These are phyloP conservation scores for Naganishia randhawae DNA, from an alignment of 768 basidiomycete species.

Conservation along the genomic window DNA sequence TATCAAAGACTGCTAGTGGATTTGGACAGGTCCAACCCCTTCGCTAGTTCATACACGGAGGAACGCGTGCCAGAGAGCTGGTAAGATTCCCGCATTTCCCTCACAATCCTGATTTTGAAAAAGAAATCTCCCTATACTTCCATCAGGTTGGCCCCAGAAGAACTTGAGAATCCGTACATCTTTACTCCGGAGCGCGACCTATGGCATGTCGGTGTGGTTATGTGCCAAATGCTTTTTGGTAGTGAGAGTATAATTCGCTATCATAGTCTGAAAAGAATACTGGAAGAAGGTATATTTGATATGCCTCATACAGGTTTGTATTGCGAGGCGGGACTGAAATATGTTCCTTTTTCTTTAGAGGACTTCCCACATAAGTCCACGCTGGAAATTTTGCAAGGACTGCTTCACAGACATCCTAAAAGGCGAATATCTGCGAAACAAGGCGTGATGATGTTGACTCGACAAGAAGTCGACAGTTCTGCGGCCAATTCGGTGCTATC, in stretches of 20 bases:
- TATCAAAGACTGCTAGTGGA: slow-evolving; percentile 73
- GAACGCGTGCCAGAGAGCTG: slow-evolving; percentile 54
- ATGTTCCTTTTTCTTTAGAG: slow-evolving; percentile 30
- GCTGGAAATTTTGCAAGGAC: slow-evolving; percentile 37
- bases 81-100: slow-evolving; percentile 48
- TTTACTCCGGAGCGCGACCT: slow-evolving; percentile 78
- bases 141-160: slow-evolving; percentile 70
- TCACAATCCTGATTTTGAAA: slow-evolving; percentile 21
- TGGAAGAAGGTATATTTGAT: slow-evolving; percentile 42
- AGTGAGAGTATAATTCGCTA: slow-evolving; percentile 60
- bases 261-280: slow-evolving; percentile 40
- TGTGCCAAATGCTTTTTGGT: slow-evolving; percentile 83
- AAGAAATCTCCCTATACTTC: neutral
- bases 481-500: slow-evolving; percentile 2
- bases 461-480: slow-evolving; percentile 4
- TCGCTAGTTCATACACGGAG: slow-evolving; percentile 51
- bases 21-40: slow-evolving; percentile 77
- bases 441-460: slow-evolving; percentile 30
- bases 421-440: slow-evolving; percentile 43
- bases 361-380: slow-evolving; percentile 31
- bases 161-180: slow-evolving; percentile 68
- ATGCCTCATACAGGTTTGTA: neutral
- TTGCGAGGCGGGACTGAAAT: slow-evolving; percentile 18
- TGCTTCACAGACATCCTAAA: slow-evolving; percentile 39
- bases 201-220: slow-evolving; percentile 71